A percentile compares a stretch with the other conserved stretches of the same genome.
These are phyloP conservation scores for Dendrostoma leiphaemia DNA, from an alignment of 2,329 filamentous ascomycete genomes.

Conservation along the genomic window DNA sequence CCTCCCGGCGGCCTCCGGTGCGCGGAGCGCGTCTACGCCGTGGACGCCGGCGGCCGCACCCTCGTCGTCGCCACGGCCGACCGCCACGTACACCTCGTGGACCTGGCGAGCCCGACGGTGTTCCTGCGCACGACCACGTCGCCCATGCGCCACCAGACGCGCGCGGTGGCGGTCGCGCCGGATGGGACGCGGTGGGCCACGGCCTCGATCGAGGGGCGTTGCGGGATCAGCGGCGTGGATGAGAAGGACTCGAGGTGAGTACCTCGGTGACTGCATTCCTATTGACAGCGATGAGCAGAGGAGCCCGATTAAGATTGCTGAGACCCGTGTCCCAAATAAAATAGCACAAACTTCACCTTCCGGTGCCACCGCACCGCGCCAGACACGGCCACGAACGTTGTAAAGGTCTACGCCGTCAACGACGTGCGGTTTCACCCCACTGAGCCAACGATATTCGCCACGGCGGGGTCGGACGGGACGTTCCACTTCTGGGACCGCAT, in stretches of 20 bases:
- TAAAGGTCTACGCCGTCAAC: slow-evolving; percentile 33
- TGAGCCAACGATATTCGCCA: slow-evolving; percentile 24
- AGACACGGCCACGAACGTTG: slow-evolving; percentile 11
- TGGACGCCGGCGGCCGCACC: slow-evolving; percentile 29
- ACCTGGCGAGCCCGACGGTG: slow-evolving; percentile 26
- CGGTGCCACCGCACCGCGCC: slow-evolving; percentile 30
- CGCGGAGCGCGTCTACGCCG: slow-evolving; percentile 45
- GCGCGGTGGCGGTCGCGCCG: slow-evolving; percentile 21
- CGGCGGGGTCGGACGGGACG: slow-evolving; percentile 34
- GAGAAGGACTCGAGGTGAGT: not conserved
- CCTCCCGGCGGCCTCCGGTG: slow-evolving; percentile 45
- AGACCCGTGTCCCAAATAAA: no score
- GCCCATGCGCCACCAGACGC: slow-evolving; percentile 28
- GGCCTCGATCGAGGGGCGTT: slow-evolving; percentile 22
- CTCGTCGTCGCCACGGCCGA: slow-evolving; percentile 32
- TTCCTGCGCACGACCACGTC: slow-evolving; percentile 22
- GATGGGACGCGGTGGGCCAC: slow-evolving; percentile 15
- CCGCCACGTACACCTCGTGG: slow-evolving; percentile 28
- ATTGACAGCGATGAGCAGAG: no score
- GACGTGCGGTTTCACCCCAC: slow-evolving; percentile 29
- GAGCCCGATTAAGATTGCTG: no score
- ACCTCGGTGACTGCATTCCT: no score
- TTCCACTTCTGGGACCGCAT: slow-evolving; percentile 56
- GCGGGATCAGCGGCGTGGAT: not conserved
- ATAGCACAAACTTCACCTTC: slow-evolving; percentile 27